A percentile compares a stretch with the other conserved stretches of the same genome.
phyloP scores from a whole-genome alignment of 768 basidiomycete species.

The Holtermannia corniformis region DNA sequence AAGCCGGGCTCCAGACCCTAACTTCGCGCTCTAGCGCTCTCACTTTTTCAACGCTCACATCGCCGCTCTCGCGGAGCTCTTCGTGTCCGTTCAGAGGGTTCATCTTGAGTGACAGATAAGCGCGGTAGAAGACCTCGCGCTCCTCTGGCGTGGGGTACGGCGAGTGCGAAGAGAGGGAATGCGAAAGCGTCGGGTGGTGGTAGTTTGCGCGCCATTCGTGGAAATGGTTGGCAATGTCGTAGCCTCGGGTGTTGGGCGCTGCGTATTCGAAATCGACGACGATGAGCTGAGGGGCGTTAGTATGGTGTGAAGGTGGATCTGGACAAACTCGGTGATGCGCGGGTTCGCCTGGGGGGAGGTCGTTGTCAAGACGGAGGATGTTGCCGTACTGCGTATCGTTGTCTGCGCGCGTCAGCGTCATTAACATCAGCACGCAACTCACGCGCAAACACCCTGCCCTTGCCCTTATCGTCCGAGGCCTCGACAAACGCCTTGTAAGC shows the following conservation, averaged over 20 bases:
- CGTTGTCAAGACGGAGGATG: constrained; percentile 58
- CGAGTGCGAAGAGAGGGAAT: constrained; percentile 44
- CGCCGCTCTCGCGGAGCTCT: constrained; percentile 17
- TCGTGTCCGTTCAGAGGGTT: constrained; percentile 25
- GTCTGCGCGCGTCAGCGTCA: constrained; percentile 49
- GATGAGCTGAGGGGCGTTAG: constrained; percentile 61
- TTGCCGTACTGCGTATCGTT: constrained; percentile 98
- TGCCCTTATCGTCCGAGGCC: constrained; percentile 52
- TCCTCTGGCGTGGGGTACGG: constrained; percentile 64
- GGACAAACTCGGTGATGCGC: constrained; percentile 64
- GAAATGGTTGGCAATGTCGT: constrained; percentile 94
- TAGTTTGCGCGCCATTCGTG: constrained; percentile 96
- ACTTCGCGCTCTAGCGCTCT: constrained; percentile 67
- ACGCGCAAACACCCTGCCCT: constrained; percentile 50
- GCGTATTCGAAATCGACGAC: constrained; percentile 99
- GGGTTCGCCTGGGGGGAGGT: constrained; percentile 47
- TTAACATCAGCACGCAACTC: constrained; percentile 12
- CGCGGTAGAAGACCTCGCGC: constrained; percentile 70
- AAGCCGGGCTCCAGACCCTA: constrained; percentile 75
- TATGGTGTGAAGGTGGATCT: not conserved
- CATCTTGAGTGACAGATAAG: constrained; percentile 56
- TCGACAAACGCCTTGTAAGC: constrained; percentile 63
- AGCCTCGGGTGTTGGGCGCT: constrained; percentile 79
- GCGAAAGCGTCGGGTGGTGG: constrained; percentile 47
- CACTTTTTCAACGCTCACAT: constrained; percentile 46